Percentiles rank a stretch among this genome's conserved stretches.
Conservation (phyloP, 768 basidiomycete species). For the Rhizopogon roseolus region DNA sequence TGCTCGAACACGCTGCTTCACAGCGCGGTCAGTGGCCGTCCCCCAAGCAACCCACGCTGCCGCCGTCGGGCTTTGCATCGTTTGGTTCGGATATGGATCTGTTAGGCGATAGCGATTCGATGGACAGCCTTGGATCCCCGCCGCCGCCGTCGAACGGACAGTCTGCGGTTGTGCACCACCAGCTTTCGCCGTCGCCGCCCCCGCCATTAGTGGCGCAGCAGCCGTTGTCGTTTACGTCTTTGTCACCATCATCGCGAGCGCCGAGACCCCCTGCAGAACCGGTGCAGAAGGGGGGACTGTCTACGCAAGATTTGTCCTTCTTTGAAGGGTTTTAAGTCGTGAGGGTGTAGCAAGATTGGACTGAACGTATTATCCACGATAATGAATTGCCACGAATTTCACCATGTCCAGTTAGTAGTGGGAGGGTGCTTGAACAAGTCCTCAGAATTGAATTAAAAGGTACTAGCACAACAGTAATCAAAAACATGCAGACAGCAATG, state of each 20-base stretch:
- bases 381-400: background rate
- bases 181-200: conserved; percentile 17
- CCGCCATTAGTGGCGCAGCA: conserved; percentile 8
- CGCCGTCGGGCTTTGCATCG: background rate
- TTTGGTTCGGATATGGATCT: background rate
- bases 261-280: conserved; percentile 14
- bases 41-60: conserved; percentile 13
- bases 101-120: conserved; percentile 1
- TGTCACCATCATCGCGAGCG: conserved; percentile 11
- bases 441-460: too few species aligned
- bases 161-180: conserved; percentile 4
- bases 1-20: conserved; percentile 54
- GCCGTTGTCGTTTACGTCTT: conserved; percentile 15
- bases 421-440: too few species aligned
- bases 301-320: conserved; percentile 83
- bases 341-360: conserved; percentile 1
- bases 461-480: too few species aligned
- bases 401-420: too few species aligned
- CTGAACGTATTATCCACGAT: background rate
- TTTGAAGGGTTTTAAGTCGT: conserved; percentile 65
- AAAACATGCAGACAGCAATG: background rate
- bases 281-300: conserved; percentile 49
- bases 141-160: conserved; percentile 6
- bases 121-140: conserved; percentile 1
- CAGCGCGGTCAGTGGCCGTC: conserved; percentile 38